Percentiles rank a stretch among this genome's conserved stretches.
Conservation (phyloP, 1,284 basidiomycete species). For the Xerocomus nothofagi region DNA sequence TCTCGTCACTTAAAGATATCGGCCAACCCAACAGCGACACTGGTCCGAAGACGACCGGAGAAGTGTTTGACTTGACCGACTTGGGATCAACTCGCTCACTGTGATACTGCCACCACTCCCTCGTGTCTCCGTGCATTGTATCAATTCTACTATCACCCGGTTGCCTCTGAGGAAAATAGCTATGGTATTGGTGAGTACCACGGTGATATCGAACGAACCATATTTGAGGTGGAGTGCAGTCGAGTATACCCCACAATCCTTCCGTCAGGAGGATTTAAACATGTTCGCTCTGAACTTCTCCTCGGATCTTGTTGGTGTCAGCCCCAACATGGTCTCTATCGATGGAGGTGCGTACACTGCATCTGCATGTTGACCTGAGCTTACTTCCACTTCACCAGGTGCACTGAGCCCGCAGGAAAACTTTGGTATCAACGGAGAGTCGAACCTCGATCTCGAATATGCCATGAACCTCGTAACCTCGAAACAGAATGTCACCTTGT, state of each 20-base stretch:
- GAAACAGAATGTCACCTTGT: too few species aligned
- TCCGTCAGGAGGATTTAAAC: constrained; percentile 44
- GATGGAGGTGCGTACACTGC: constrained; percentile 43
- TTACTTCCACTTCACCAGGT: constrained; percentile 27
- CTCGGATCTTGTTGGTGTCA: constrained; percentile 35
- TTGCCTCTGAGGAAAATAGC: constrained; percentile 43
- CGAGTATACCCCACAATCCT: too few species aligned
- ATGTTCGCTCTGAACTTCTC: constrained; percentile 43
- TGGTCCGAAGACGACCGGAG: too few species aligned
- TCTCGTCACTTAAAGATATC: too few species aligned
- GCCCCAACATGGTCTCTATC: too few species aligned
- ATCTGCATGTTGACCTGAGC: neutral
- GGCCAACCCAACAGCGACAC: too few species aligned
- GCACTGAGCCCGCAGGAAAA: constrained; percentile 32
- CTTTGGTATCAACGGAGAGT: constrained; percentile 52
- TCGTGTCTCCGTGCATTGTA: constrained; percentile 51
- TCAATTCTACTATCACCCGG: constrained; percentile 42
- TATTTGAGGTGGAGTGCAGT: neutral
- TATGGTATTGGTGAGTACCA: constrained; percentile 47
- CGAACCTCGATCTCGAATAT: too few species aligned
- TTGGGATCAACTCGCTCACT: constrained; percentile 34
- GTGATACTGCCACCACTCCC: constrained; percentile 46
- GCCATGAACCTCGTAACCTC: too few species aligned
- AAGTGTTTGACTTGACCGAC: constrained; percentile 23
- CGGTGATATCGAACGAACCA: neutral